Percentiles rank a stretch among this genome's conserved stretches.
Evolutionary conservation across 306 rosid species (phyloP).

Genomic region (Acmispon strigosus): DNA sequence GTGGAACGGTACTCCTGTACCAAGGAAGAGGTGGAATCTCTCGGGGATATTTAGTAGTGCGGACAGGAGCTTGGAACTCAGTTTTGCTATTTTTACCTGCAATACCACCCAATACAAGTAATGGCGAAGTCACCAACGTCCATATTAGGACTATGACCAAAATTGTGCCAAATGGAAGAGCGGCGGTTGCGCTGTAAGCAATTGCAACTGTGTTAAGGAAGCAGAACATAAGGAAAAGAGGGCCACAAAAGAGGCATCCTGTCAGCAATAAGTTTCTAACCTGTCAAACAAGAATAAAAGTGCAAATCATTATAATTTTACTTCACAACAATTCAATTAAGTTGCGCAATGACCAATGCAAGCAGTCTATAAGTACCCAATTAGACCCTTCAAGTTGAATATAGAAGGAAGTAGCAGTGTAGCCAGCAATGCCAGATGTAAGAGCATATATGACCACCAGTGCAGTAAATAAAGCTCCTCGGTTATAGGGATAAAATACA

Average conservation of each 20-base stretch:
- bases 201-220: slow-evolving; percentile 97
- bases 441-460: slow-evolving; percentile 92
- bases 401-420: slow-evolving; percentile 84
- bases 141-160: slow-evolving; percentile 90
- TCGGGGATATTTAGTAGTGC: slow-evolving; percentile 91
- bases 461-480: slow-evolving; percentile 95
- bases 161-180: slow-evolving; percentile 94
- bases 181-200: slow-evolving; percentile 90
- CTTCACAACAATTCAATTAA: not conserved
- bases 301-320: slow-evolving; percentile 3
- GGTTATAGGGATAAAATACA: slow-evolving; percentile 92
- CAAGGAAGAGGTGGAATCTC: slow-evolving; percentile 90
- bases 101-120: slow-evolving; percentile 94
- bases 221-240: slow-evolving; percentile 87
- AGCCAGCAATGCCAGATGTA: slow-evolving; percentile 96
- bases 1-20: slow-evolving; percentile 88
- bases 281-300: slow-evolving; percentile 40
- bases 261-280: slow-evolving; percentile 88
- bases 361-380: slow-evolving; percentile 53
- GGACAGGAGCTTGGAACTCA: slow-evolving; percentile 92
- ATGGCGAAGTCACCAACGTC: slow-evolving; percentile 89
- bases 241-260: slow-evolving; percentile 97
- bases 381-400: slow-evolving; percentile 89
- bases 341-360: slow-evolving; percentile 2
- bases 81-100: slow-evolving; percentile 90